Percentiles rank a stretch among this genome's conserved stretches.
phyloP scores from a whole-genome alignment of 2,329 filamentous ascomycete species.

The Aspergillus terreus region DNA sequence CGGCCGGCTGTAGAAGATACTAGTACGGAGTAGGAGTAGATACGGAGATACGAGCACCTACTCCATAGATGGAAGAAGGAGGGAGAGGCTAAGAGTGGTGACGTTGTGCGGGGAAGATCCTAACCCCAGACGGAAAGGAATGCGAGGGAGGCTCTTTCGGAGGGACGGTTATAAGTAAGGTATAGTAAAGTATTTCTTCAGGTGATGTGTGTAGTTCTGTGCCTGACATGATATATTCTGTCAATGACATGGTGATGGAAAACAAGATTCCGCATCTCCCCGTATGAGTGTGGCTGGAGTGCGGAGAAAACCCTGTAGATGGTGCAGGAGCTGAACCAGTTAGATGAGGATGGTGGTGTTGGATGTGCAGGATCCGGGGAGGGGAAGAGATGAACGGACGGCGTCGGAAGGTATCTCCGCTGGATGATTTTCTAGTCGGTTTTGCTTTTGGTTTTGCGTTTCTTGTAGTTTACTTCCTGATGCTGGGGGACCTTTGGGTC shows the following conservation, averaged over 20 bases:
- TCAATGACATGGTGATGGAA: not conserved
- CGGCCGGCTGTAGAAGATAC: too few species aligned
- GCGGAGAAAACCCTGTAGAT: not conserved
- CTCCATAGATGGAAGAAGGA: not conserved
- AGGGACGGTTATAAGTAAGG: too few species aligned
- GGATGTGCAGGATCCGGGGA: not conserved
- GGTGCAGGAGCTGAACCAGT: not conserved
- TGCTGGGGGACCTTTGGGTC: not conserved
- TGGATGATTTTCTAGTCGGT: not conserved
- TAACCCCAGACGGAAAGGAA: slow-evolving; percentile 1
- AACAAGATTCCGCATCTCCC: not conserved
- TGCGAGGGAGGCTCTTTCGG: slow-evolving; percentile 1
- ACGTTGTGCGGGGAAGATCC: not conserved
- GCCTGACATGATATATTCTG: not conserved
- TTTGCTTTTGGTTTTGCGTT: not conserved
- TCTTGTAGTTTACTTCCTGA: not conserved
- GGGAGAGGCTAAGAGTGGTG: not conserved
- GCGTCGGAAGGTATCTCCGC: not conserved
- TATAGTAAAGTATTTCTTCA: too few species aligned
- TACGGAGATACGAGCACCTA: too few species aligned
- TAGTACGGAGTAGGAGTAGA: too few species aligned
- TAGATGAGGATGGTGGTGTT: too few species aligned
- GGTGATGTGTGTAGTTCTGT: not conserved
- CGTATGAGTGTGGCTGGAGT: not conserved
- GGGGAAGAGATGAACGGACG: not conserved